phyloP scores from a whole-genome alignment of 2,329 filamentous ascomycete species.

The Cytospora chrysosperma region DNA sequence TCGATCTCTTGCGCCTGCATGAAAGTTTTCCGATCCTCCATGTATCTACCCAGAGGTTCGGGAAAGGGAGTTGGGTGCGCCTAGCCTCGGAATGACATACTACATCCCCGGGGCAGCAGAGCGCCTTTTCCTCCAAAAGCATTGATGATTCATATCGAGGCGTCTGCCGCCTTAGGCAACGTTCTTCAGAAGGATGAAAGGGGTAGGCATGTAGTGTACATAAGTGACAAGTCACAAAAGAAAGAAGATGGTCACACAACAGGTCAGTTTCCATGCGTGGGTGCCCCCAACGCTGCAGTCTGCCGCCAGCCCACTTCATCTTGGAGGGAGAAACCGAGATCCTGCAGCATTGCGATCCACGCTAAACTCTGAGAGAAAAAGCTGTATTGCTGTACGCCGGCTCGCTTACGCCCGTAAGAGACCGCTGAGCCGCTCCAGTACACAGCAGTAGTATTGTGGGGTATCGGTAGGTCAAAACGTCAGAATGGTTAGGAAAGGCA shows the following conservation, averaged over 20 bases:
- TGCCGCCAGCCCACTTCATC: constrained; percentile 21
- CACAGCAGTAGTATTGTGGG: not conserved
- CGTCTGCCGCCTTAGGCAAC: not conserved
- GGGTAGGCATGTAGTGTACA: not conserved
- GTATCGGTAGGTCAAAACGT: not conserved
- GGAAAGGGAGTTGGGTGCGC: not conserved
- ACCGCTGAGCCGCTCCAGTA: constrained; percentile 1
- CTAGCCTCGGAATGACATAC: not conserved
- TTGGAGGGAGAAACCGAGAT: constrained; percentile 22
- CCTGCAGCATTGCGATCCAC: constrained; percentile 24
- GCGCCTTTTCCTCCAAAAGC: not conserved
- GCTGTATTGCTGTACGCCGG: not conserved
- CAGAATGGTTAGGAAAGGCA: not conserved
- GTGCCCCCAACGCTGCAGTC: constrained; percentile 13
- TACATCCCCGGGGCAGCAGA: not conserved
- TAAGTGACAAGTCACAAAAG: not conserved
- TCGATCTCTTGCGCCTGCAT: constrained; percentile 1
- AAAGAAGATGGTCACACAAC: constrained; percentile 21
- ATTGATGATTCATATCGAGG: not conserved
- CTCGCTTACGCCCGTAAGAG: constrained; percentile 21
- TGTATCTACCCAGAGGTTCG: constrained; percentile 1
- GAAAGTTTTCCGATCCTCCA: constrained; percentile 9
- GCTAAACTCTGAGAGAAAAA: constrained; percentile 5
- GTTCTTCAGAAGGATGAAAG: not conserved
- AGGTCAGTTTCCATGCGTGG: constrained; percentile 13